A percentile compares a stretch with the other conserved stretches of the same genome.
These are phyloP conservation scores for Candida glucosophila DNA, from an alignment of 1,139 yeast genomes.

Conservation along the genomic window DNA sequence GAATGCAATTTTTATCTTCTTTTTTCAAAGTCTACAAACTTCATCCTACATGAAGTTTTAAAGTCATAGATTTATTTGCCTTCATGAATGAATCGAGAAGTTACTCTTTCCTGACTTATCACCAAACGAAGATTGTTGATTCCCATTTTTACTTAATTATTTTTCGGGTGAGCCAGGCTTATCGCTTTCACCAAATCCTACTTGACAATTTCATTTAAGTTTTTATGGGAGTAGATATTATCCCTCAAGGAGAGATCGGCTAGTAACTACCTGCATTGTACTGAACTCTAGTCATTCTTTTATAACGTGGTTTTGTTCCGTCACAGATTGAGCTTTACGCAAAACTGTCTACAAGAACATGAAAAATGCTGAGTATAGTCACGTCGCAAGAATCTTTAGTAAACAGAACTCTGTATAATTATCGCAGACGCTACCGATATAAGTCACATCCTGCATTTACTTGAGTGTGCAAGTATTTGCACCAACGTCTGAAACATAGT, in stretches of 20 bases:
- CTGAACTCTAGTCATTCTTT: constrained; percentile 17
- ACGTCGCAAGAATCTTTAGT: no score
- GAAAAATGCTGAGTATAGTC: constrained; percentile 49
- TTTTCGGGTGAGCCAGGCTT: constrained; percentile 75
- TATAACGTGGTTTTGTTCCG: constrained; percentile 38
- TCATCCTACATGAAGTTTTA: no score
- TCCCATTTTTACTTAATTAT: constrained; percentile 64
- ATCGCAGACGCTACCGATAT: no score
- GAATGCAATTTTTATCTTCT: no score
- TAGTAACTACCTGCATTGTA: no score
- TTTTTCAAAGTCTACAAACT: no score
- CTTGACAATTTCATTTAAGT: constrained; percentile 60
- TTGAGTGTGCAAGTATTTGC: no score
- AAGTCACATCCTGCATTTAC: no score
- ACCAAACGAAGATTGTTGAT: constrained; percentile 44
- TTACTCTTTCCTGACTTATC: not conserved
- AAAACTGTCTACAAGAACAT: constrained; percentile 62
- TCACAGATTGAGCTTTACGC: constrained; percentile 83
- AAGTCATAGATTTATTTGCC: no score
- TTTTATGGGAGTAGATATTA: constrained; percentile 67
- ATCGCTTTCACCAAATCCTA: constrained; percentile 46
- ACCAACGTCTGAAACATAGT: no score
- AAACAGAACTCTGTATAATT: no score
- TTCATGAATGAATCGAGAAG: no score
- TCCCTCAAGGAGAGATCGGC: constrained; percentile 80